Evolutionary conservation across 371 early-diverging fungal genomes (phyloP).

Genomic region (Circinella minor): DNA sequence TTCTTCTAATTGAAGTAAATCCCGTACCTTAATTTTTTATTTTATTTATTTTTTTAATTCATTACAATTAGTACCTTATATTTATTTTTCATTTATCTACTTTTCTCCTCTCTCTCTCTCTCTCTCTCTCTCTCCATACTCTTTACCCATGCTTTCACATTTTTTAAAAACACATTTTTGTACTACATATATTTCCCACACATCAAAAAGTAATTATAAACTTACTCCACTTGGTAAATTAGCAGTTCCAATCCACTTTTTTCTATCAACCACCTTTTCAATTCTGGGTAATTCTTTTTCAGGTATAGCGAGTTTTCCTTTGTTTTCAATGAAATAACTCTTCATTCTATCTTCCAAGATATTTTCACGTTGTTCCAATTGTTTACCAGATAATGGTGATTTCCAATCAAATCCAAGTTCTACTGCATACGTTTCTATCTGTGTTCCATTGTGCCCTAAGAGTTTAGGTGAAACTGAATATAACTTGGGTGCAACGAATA

Average conservation of each 20-base stretch:
- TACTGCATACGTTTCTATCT: constrained; percentile 34
- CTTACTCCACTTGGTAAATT: constrained; percentile 41
- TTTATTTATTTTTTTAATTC: not conserved
- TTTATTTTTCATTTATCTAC: not conserved
- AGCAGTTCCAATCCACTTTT: constrained; percentile 38
- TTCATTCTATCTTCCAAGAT: constrained; percentile 21
- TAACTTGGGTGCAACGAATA: constrained; percentile 36
- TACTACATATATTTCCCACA: no score
- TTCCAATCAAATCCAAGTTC: constrained; percentile 34
- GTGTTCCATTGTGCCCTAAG: constrained; percentile 28
- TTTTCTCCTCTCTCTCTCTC: not conserved
- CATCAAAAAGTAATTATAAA: not conserved
- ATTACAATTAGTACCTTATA: no score
- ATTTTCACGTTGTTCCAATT: constrained; percentile 30
- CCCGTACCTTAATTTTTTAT: constrained; percentile 21
- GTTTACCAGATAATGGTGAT: constrained; percentile 37
- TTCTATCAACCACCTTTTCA: constrained; percentile 29
- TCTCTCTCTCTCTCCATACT: not conserved
- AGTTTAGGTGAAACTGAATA: constrained; percentile 35
- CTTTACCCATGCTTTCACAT: no score
- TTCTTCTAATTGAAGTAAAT: constrained; percentile 33
- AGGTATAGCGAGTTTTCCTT: constrained; percentile 39
- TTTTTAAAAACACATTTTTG: no score
- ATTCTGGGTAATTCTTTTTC: constrained; percentile 39
- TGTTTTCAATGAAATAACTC: constrained; percentile 23